Conservation (phyloP, 2,329 filamentous ascomycete genomes). For the Coniochaeta sp. region DNA sequence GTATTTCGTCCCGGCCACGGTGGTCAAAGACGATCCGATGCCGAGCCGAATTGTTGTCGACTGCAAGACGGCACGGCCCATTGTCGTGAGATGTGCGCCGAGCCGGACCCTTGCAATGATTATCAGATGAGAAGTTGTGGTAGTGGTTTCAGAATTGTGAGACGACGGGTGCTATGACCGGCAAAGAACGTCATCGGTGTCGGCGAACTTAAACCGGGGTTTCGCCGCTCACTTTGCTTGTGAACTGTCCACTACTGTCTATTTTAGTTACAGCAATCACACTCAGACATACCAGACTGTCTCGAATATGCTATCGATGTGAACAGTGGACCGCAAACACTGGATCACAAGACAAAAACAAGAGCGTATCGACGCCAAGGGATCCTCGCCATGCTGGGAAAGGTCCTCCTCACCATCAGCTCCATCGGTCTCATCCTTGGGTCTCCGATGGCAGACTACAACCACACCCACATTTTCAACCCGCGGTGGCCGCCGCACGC, state of each 20-base stretch:
- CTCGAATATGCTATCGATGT: too few relatives aligned
- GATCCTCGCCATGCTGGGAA: slow-evolving; percentile 24
- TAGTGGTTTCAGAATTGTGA: too few relatives aligned
- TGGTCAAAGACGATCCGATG: background rate
- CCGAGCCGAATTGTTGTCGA: background rate
- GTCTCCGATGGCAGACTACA: slow-evolving; percentile 29
- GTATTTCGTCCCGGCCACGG: background rate
- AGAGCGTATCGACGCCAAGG: too few relatives aligned
- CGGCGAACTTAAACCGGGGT: background rate
- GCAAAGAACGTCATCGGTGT: background rate
- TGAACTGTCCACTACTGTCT: background rate
- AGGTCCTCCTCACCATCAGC: slow-evolving; percentile 31
- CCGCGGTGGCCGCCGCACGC: slow-evolving; percentile 37
- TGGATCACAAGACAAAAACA: too few relatives aligned
- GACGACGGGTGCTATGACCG: background rate
- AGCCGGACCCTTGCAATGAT: too few relatives aligned
- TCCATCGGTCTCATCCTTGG: slow-evolving; percentile 27
- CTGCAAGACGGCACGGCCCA: background rate
- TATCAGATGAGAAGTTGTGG: too few relatives aligned
- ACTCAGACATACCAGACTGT: too few relatives aligned
- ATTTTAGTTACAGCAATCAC: too few relatives aligned
- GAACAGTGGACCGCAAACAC: background rate
- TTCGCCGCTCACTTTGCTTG: background rate
- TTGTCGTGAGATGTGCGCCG: too few relatives aligned
- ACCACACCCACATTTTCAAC: slow-evolving; percentile 33